Base-by-base conservation (phyloP, 768 basidiomycete species). In the Boletus reticuloceps region DNA sequence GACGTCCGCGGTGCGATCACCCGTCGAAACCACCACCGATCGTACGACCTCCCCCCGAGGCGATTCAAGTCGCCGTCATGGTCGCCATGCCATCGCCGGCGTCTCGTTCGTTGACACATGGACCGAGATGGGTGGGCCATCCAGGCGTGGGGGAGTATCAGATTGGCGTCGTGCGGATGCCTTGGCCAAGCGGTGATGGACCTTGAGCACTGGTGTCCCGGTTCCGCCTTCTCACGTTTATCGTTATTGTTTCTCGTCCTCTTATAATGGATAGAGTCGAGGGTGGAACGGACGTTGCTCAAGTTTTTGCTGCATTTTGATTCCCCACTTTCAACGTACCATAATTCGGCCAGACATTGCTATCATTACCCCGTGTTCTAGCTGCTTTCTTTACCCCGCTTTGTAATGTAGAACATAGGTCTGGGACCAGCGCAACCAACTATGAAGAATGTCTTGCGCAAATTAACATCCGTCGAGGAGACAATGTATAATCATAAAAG, bases 51-150 rank as follows among this genome's bases (percentile, higher is more conserved):
- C 50, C 53, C 3, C 65, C 68, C 8, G 62, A 69, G 20, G 59
- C 67, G 11, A 36, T 74, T n/a, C 72, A 78, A 46, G 65, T 82
- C 19, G 74, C 73, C 1, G 72, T 81, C 36, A 65, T 82, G 68
- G 73, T 83, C 39, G 69, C 67, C 13, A 81, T 82, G 79, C 82
- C 82, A 8, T 64, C 65, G 9, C 64, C 49, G 11, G 8, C 25
- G n/a, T 38, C 46, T 6, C 20, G 29, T 31, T 17, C 31, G 13
- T 25, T 17, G 36, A 32, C 27, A 0, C 31, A 38, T 14, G 27
- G 32, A 10, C 41, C 34, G 31, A 6, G 16, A 1, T 59, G 19
- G 39, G 58, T 56, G 32, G 59, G 60, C 46, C 50, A 58, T 40
- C 6, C 54, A 5, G 36, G 50, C 17, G 50, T 62, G 12, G 64